phyloP scores from a whole-genome alignment of 192 early-diverging fungal genomes.

The Funneliformis mosseae region DNA sequence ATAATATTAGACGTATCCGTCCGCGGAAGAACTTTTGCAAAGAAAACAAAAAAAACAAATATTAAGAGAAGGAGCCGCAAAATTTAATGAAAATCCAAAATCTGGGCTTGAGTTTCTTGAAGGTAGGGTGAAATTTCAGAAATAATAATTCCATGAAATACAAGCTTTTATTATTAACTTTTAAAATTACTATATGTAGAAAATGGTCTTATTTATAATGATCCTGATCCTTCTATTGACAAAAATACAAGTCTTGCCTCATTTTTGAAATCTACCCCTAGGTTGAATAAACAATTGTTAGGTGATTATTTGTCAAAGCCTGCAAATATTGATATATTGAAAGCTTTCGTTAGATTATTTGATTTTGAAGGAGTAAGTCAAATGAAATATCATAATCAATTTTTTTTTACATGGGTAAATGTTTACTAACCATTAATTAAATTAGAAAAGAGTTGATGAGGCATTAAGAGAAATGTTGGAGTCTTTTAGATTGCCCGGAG shows the following conservation, averaged over 20 bases:
- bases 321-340: conserved; percentile 81
- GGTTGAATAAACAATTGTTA: conserved; percentile 82
- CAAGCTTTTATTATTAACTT: not conserved
- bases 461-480: conserved; percentile 90
- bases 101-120: conserved; percentile 83
- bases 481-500: conserved; percentile 94
- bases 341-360: conserved; percentile 82
- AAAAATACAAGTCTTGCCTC: conserved; percentile 63
- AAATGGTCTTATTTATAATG: conserved; percentile 44
- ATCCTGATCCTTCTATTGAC: conserved; percentile 49
- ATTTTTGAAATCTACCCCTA: conserved; percentile 81
- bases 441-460: conserved; percentile 90
- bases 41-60: conserved; percentile 76
- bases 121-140: conserved; percentile 33
- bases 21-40: conserved; percentile 39
- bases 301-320: conserved; percentile 92
- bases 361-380: conserved; percentile 79
- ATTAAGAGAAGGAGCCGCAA: conserved; percentile 72
- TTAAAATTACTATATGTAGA: conserved; percentile 30
- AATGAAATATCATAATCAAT: not conserved
- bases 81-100: conserved; percentile 88
- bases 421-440: not conserved
- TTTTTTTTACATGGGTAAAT: not conserved
- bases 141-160: not conserved
- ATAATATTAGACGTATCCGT: conserved; percentile 18